Evolutionary conservation across 2,329 filamentous ascomycete genomes (phyloP).

Genomic region (Ceratocystis cubensis): DNA sequence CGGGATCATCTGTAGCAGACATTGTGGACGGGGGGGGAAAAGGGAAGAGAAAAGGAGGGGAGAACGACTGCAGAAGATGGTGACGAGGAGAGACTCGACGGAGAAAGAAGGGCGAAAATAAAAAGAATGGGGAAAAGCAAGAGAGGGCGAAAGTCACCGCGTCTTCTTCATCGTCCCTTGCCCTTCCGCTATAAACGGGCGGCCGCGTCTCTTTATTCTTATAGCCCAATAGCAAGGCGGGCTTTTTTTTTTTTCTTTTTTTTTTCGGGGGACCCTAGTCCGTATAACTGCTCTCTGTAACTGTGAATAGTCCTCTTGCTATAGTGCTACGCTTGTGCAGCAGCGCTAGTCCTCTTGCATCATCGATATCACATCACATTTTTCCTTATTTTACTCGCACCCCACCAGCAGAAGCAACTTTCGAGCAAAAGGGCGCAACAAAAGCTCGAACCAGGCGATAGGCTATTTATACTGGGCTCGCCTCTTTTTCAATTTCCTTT

Average conservation of each 20-base stretch:
- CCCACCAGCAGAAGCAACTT: no score
- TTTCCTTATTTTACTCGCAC: neutral
- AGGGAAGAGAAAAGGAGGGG: neutral
- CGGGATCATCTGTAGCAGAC: slow-evolving; percentile 7
- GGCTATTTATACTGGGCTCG: no score
- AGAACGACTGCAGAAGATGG: neutral
- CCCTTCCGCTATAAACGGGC: neutral
- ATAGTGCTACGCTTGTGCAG: neutral
- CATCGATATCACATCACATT: neutral
- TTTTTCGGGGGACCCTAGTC: neutral
- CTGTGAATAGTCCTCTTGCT: neutral
- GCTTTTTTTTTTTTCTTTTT: neutral
- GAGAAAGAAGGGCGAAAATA: neutral
- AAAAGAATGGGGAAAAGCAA: neutral
- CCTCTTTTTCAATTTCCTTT: neutral
- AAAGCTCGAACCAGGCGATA: no score
- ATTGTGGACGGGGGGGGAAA: neutral
- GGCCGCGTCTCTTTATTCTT: neutral
- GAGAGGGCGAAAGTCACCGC: neutral
- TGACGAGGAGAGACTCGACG: neutral
- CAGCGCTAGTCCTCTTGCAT: neutral
- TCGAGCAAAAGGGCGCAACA: no score
- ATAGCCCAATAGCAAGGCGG: neutral
- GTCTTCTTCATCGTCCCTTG: neutral
- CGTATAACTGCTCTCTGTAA: neutral